Percentiles rank a stretch among this genome's conserved stretches.
Conservation (phyloP, 148 eudicot genomes). For the Arbutus unedo region DNA sequence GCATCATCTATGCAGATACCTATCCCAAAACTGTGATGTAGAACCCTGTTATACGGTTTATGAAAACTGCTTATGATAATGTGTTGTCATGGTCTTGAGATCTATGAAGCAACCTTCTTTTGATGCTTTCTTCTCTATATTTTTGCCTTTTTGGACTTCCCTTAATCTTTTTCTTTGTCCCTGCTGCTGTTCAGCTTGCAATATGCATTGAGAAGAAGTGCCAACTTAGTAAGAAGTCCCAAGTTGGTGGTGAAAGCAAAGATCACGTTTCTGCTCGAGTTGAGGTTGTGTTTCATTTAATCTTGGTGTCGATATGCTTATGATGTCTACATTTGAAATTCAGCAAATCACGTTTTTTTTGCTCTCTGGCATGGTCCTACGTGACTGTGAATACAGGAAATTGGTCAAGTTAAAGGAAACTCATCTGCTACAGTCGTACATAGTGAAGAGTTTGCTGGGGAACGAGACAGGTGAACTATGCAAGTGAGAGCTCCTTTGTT, state of each 20-base stretch:
- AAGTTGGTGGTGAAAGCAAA: slow-evolving; percentile 40
- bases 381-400: slow-evolving; percentile 41
- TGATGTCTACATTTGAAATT: slow-evolving; percentile 9
- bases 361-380: slow-evolving; percentile 1
- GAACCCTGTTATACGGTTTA: background rate
- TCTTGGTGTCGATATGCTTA: slow-evolving; percentile 8
- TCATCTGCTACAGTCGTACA: slow-evolving; percentile 20
- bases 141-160: background rate
- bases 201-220: slow-evolving; percentile 79
- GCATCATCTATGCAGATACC: background rate
- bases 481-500: slow-evolving; percentile 42
- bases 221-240: slow-evolving; percentile 42
- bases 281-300: slow-evolving; percentile 22
- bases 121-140: background rate
- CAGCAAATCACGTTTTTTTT: background rate
- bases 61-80: slow-evolving; percentile 2
- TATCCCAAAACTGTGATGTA: background rate
- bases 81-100: background rate
- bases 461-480: slow-evolving; percentile 64
- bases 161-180: background rate
- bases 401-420: slow-evolving; percentile 21
- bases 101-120: slow-evolving; percentile 7
- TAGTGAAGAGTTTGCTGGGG: slow-evolving; percentile 16
- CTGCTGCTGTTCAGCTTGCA: slow-evolving; percentile 52
- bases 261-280: slow-evolving; percentile 31